Percentiles rank a stretch among this genome's conserved stretches.
Evolutionary conservation across 805 yeast species (phyloP).

Genomic region (Sugiyamaella floridensis): DNA sequence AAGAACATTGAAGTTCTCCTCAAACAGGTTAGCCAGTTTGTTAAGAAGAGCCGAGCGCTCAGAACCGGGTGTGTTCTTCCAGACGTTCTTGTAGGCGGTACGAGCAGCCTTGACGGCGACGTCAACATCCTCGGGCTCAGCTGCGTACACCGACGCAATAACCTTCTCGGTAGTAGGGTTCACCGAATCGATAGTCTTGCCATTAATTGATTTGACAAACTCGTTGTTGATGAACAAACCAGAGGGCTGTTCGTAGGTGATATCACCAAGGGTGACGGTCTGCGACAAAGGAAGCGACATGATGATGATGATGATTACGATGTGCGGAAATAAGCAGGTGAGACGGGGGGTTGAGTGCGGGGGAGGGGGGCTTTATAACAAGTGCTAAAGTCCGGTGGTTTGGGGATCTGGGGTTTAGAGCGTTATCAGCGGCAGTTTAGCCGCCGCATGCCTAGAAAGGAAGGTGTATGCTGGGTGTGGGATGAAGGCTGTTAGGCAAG

Average conservation of each 20-base stretch:
- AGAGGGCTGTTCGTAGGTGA: conserved; percentile 71
- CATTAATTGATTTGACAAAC: conserved; percentile 54
- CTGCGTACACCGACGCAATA: conserved; percentile 65
- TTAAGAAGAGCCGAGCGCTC: conserved; percentile 55
- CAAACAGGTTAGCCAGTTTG: conserved; percentile 74
- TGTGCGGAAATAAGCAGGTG: background rate
- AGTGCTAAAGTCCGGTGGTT: background rate
- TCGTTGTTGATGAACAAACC: conserved; percentile 78
- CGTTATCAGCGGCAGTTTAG: background rate
- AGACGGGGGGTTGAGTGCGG: background rate
- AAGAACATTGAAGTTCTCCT: conserved; percentile 59
- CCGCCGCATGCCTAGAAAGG: background rate
- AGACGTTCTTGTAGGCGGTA: conserved; percentile 60
- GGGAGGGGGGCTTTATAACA: background rate
- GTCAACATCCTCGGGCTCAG: conserved; percentile 72
- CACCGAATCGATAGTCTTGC: conserved; percentile 53
- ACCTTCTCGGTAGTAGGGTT: conserved; percentile 72
- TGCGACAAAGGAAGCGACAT: conserved; percentile 11
- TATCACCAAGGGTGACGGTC: conserved; percentile 49
- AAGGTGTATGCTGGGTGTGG: background rate
- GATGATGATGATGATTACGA: background rate
- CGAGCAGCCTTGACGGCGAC: conserved; percentile 80
- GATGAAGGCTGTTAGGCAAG: background rate
- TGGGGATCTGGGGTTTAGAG: background rate
- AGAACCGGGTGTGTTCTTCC: conserved; percentile 67